Base-by-base conservation (phyloP, 148 eudicot species). In the Diospyros lotus region DNA sequence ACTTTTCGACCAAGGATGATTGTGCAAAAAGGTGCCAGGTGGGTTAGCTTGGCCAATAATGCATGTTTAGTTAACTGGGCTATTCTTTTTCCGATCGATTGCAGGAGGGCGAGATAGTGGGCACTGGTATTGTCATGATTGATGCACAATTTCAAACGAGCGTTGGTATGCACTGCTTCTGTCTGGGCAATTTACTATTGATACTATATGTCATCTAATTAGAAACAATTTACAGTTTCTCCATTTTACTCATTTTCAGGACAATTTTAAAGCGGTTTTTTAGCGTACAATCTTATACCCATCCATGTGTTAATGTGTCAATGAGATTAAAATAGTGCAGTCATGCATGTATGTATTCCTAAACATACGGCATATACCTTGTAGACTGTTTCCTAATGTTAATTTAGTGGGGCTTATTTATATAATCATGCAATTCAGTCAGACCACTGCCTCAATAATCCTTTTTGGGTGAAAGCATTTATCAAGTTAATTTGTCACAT, bases 21-120 rank as follows among this genome's bases (percentile, higher is more conserved):
- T 53, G 3, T 69, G 15, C 12, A 55, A 2, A 2, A 6, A 10
- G 15, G 59, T 55, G 8, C 3, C 11, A 55, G 44, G 51, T 5
- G 72, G 5, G 9, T 69, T 44, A 51, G 59, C 39, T n/a, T 55
- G 8, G 18, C 5, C 6, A 45, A 9, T 41, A 12, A 10, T 46
- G 12, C 14, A 11, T 18, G 17, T 41, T 46, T 15, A 41, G 11
- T 46, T 42, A 6, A 44, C 28, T 62, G 14, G 28, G 45, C 17
- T 14, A 46, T 63, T 1, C 10, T 64, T 73, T 58, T 52, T 70
- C 7, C 46, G 66, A 39, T 79, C 50, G 10, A 14, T 74, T 86
- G 78, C 75, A 91, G 93, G 98, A 94, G 55, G 90, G 93, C 45
- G 93, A 88, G 76, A 77, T 89, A 18, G 13, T 72, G 78, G 90